Base-by-base conservation (phyloP, 495 filamentous ascomycete genomes). In the Zalerion maritima region DNA sequence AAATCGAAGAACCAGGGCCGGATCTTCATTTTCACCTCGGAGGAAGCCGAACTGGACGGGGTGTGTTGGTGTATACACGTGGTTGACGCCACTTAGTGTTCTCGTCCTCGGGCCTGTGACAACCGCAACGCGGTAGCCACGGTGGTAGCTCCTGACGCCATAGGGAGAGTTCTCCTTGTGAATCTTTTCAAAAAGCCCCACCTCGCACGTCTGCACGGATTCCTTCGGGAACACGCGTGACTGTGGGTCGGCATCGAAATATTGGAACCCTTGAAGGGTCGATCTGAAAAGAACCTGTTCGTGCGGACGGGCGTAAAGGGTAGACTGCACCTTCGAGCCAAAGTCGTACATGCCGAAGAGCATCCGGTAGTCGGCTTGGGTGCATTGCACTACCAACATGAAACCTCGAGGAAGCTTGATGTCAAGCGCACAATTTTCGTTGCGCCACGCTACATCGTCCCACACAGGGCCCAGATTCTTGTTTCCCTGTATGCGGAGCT, bases 261-360 rank as follows among this genome's bases (percentile, higher is more conserved):
- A 82, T 30, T 82, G 75, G 38, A 87, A 78, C 2, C 68, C 57
- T 31, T 71, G 69, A 3, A 91, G 50, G 5, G 60, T 69, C 2
- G 58, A 66, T 38, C 77, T 71, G 47, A 73, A 78, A 1, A 76
- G 60, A 21, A 75, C 32, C 5, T 55, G 60, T 49, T 93, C 84
- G 14, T 76, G 72, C 14, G 63, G 52, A 14, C 69, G 60, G 0
- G 68, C 67, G 9, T 71, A 68, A n/a, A 86, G 58, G 31, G 62
- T 76, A 8, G 62, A 58, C 38, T 83, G 74, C 0, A 84, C 70
- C 40, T 76, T 78, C 18, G 64, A 67, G 14, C 76, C 78, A 38
- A 86, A 81, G 29, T 89, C 80, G 34, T 78, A 77, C 42, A 89
- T 81, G 36, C 73, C 74, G 71, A 77, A 83, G 9, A 92, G 47